A percentile compares a stretch with the other conserved stretches of the same genome.
Evolutionary conservation across 768 basidiomycete species (phyloP).

Genomic region (Tulasnella sp.): DNA sequence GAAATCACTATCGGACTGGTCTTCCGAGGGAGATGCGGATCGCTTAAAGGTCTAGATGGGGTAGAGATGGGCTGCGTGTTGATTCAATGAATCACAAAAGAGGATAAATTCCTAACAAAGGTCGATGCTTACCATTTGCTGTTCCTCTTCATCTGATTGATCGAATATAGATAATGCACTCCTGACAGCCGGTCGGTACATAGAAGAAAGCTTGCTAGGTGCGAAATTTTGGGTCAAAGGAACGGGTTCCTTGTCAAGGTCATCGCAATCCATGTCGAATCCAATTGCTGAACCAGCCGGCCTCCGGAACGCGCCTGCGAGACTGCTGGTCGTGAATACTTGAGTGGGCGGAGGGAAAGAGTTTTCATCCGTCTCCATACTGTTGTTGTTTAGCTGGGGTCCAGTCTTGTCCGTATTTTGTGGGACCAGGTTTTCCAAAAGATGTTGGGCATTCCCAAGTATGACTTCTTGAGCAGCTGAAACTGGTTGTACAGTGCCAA

Average conservation of each 20-base stretch:
- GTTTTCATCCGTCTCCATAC: not conserved
- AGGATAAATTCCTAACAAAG: too few relatives aligned
- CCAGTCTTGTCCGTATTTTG: not conserved
- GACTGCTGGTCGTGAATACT: constrained; percentile 15
- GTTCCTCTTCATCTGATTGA: too few relatives aligned
- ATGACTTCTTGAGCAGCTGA: constrained; percentile 36
- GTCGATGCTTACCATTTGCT: too few relatives aligned
- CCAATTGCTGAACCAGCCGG: not conserved
- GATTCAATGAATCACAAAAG: too few relatives aligned
- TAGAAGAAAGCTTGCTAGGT: too few relatives aligned
- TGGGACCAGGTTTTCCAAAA: constrained; percentile 23
- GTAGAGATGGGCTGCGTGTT: too few relatives aligned
- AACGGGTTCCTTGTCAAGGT: not conserved
- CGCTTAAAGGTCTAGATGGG: too few relatives aligned
- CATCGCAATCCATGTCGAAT: not conserved
- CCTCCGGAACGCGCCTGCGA: constrained; percentile 5
- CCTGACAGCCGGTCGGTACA: too few relatives aligned
- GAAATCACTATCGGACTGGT: too few relatives aligned
- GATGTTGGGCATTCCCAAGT: constrained; percentile 28
- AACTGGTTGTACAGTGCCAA: constrained; percentile 34
- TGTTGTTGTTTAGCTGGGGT: not conserved
- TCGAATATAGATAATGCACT: too few relatives aligned
- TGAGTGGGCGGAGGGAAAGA: constrained; percentile 18
- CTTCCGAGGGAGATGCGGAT: too few relatives aligned
- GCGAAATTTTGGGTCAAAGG: too few relatives aligned